phyloP scores from a whole-genome alignment of 768 basidiomycete genomes.

The Daedaleopsis nitida region DNA sequence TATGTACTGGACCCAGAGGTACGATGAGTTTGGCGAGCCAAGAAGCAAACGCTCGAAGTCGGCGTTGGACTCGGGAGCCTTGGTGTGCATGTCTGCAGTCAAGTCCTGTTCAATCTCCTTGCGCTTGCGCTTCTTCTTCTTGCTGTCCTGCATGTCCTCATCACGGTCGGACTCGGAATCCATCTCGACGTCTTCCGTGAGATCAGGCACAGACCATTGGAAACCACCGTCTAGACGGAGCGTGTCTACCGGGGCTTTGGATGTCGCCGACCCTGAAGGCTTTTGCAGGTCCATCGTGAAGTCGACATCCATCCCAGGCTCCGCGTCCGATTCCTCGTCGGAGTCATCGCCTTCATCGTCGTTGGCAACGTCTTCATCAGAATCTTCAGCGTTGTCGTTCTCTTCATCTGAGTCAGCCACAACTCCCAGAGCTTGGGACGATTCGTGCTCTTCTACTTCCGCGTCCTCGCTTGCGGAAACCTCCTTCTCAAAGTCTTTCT shows the following conservation, averaged over 20 bases:
- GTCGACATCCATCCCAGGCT: slow-evolving; percentile 50
- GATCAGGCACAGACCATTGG: slow-evolving; percentile 60
- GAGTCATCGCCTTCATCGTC: slow-evolving; percentile 41
- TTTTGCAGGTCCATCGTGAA: slow-evolving; percentile 33
- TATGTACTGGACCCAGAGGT: slow-evolving; percentile 99
- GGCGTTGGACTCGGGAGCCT: slow-evolving; percentile 84
- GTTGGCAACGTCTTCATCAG: slow-evolving; percentile 10
- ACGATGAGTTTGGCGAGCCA: slow-evolving; percentile 95
- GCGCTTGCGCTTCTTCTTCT: slow-evolving; percentile 67
- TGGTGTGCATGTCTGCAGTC: slow-evolving; percentile 86
- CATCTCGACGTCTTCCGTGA: slow-evolving; percentile 41
- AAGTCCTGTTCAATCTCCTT: slow-evolving; percentile 77
- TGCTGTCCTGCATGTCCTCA: slow-evolving; percentile 48
- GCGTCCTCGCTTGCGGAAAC: slow-evolving; percentile 28
- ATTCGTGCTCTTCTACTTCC: slow-evolving; percentile 24
- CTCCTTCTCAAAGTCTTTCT: slow-evolving; percentile 57
- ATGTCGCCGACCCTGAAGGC: not conserved
- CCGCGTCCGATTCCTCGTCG: slow-evolving; percentile 23
- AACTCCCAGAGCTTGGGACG: slow-evolving; percentile 34
- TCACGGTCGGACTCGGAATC: slow-evolving; percentile 51
- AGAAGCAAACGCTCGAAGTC: slow-evolving; percentile 95
- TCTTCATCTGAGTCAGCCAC: slow-evolving; percentile 29
- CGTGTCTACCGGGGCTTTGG: not conserved
- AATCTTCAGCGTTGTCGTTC: slow-evolving; percentile 15
- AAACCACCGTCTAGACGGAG: slow-evolving; percentile 65